Evolutionary conservation across 345 rosid genomes (phyloP).

Genomic region (Rhizophora mangle): DNA sequence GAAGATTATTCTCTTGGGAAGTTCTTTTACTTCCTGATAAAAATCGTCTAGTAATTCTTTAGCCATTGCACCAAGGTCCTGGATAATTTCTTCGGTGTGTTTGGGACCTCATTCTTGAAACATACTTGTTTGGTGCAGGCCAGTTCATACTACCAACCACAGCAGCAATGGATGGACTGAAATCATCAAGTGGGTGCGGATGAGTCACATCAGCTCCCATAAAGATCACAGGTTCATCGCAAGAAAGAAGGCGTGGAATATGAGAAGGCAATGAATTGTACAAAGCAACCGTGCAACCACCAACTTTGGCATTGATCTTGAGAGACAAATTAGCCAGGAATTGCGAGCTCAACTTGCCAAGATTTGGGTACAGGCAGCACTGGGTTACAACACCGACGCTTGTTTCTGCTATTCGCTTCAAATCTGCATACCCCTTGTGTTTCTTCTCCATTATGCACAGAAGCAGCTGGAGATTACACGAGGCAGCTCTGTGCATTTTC

Average conservation of each 20-base stretch:
- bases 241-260: constrained; percentile 64
- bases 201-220: constrained; percentile 99
- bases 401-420: constrained; percentile 92
- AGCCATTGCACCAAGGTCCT: constrained; percentile 80
- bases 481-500: constrained; percentile 61
- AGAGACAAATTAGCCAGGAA: constrained; percentile 88
- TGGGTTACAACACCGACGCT: constrained; percentile 80
- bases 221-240: constrained; percentile 83
- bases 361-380: constrained; percentile 86
- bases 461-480: constrained; percentile 70
- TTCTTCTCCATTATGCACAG: constrained; percentile 90
- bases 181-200: constrained; percentile 94
- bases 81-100: constrained; percentile 88
- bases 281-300: constrained; percentile 83
- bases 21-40: constrained; percentile 50
- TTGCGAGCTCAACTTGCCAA: constrained; percentile 74
- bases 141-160: constrained; percentile 99
- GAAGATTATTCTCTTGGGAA: constrained; percentile 83
- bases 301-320: constrained; percentile 94
- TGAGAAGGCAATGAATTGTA: constrained; percentile 77
- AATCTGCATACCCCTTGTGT: constrained; percentile 86
- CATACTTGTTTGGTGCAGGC: constrained; percentile 93
- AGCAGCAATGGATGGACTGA: constrained; percentile 93
- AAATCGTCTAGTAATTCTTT: constrained; percentile 81
- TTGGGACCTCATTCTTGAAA: constrained; percentile 90